Base-by-base conservation (phyloP, 2,329 filamentous ascomycete genomes). In the Escovopsis weberi region DNA sequence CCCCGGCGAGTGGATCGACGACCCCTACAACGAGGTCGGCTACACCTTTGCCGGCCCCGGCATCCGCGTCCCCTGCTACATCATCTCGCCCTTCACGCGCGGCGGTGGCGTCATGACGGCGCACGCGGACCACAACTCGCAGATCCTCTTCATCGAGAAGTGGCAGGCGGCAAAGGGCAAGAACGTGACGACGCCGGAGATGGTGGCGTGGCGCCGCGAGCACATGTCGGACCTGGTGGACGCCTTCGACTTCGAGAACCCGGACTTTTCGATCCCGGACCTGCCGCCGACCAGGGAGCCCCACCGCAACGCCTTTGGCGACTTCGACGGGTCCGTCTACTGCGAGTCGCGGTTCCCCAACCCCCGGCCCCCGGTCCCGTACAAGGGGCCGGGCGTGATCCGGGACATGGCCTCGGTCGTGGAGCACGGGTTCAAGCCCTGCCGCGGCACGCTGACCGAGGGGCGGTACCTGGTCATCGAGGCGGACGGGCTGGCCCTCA, bases 81-180 rank as follows among this genome's bases (percentile, higher is more conserved):
- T 75, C 53, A 61, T 75, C 43, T 74, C 71, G 0, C 71, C 71
- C 0, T 75, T 68, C 63, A 75, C 70, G 0, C 67, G 70, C 12
- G 67, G 68, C 10, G 67, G 66, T 8, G 64, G 69, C 19, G 69
- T 75, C 2, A 73, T 70, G 47, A 71, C 68, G 1, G 70, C 74
- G 50, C 67, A 69, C 37, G 61, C 65, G 5, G 72, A 75, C 49
- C 72, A 75, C 53, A 72, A 64, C 47, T 74, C 70, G 0, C 70
- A 74, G 45, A 69, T 74, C 26, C 55, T 70, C 36, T 74, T 75
- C 48, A 51, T 75, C 1, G 71, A 74, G 52, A 55, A 67, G 49
- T 72, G 68, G 68, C 52, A 54, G 33, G 49, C 49, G 1, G 57
- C 58, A 34, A 59, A 59, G 44, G 58, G 59, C 4, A 53, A 69